Evolutionary conservation across 1,284 basidiomycete genomes (phyloP).

Genomic region (Entoloma clypeatum): DNA sequence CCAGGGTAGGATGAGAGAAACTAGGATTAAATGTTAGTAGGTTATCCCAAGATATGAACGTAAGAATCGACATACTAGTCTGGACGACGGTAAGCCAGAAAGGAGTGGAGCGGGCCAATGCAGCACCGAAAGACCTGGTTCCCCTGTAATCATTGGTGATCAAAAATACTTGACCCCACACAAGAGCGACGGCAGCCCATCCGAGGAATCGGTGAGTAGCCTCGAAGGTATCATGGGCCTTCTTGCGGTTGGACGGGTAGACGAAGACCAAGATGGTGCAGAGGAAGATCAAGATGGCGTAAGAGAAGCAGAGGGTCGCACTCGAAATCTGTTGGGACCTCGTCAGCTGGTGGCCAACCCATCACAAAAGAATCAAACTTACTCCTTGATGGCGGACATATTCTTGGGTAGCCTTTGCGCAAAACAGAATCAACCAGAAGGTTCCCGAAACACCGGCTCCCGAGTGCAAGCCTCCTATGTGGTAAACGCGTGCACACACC

Average conservation of each 20-base stretch:
- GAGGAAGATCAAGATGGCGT: slow-evolving; percentile 47
- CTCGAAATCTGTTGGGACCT: slow-evolving; percentile 30
- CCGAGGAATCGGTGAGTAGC: slow-evolving; percentile 54
- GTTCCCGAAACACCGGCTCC: slow-evolving; percentile 53
- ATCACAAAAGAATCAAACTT: slow-evolving; percentile 8
- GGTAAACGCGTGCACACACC: slow-evolving; percentile 52
- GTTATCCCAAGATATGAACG: neutral
- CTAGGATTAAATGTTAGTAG: slow-evolving; percentile 13
- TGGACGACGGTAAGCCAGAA: slow-evolving; percentile 56
- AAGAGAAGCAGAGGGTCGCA: slow-evolving; percentile 49
- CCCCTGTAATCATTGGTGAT: slow-evolving; percentile 50
- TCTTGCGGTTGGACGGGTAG: slow-evolving; percentile 43
- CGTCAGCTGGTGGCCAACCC: neutral
- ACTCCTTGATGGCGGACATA: slow-evolving; percentile 40
- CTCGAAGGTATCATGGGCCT: slow-evolving; percentile 51
- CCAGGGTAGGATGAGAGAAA: slow-evolving; percentile 56
- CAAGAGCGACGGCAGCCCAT: slow-evolving; percentile 50
- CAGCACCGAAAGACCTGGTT: slow-evolving; percentile 36
- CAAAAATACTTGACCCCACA: slow-evolving; percentile 53
- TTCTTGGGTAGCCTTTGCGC: slow-evolving; percentile 50
- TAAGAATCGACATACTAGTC: slow-evolving; percentile 31
- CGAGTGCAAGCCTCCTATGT: slow-evolving; percentile 57
- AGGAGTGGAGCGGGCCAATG: slow-evolving; percentile 41
- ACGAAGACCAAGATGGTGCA: slow-evolving; percentile 49
- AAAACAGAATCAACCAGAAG: slow-evolving; percentile 50